These are phyloP conservation scores for Glaciozyma martinii DNA, from an alignment of 768 basidiomycete genomes.

Conservation along the genomic window DNA sequence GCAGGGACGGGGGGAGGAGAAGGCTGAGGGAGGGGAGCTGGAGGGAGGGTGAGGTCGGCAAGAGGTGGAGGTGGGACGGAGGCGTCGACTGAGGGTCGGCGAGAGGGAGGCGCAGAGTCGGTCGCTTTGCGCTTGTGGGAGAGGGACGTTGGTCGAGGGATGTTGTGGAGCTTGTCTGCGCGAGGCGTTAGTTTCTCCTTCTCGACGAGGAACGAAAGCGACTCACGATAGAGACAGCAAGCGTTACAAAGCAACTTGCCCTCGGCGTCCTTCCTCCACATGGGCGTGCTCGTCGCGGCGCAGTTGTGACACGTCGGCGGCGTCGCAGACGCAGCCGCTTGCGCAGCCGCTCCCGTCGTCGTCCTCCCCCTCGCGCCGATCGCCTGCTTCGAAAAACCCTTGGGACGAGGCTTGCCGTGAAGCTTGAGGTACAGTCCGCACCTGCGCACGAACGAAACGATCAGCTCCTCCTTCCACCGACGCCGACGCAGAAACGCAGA, in stretches of 20 bases:
- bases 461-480: not conserved
- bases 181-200: not conserved
- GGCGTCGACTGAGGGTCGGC: not conserved
- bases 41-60: not conserved
- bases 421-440: constrained; percentile 96
- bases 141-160: constrained; percentile 20
- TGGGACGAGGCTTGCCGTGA: constrained; percentile 85
- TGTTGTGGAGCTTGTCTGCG: constrained; percentile 28
- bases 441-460: not conserved
- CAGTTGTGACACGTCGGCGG: constrained; percentile 62
- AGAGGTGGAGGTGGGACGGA: not conserved
- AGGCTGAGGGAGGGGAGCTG: not conserved
- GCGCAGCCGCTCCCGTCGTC: constrained; percentile 21
- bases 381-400: constrained; percentile 91
- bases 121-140: constrained; percentile 23
- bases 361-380: constrained; percentile 48
- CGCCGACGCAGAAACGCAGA: not conserved
- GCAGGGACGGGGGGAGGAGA: not conserved
- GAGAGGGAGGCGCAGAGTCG: constrained; percentile 5
- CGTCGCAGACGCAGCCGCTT: constrained; percentile 19
- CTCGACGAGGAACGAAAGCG: not conserved
- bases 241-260: constrained; percentile 81
- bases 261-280: constrained; percentile 72
- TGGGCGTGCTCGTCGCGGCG: constrained; percentile 63
- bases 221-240: constrained; percentile 63